phyloP scores from a whole-genome alignment of 768 basidiomycete species.

The Kwoniella europaea region DNA sequence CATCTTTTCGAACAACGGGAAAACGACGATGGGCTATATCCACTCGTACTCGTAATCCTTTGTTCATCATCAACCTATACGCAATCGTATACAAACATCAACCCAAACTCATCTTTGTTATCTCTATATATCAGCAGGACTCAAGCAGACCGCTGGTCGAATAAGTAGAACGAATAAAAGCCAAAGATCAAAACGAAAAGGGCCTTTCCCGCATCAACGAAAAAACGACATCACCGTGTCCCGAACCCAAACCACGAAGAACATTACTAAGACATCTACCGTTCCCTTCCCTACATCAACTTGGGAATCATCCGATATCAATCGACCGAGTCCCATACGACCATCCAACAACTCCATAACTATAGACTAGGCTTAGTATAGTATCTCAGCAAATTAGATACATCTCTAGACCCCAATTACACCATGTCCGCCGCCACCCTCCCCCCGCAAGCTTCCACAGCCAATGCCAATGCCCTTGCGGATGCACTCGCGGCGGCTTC shows the following conservation, averaged over 20 bases:
- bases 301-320: not conserved
- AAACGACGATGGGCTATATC: not conserved
- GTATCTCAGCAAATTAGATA: not conserved
- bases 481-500: constrained; percentile 42
- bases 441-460: constrained; percentile 37
- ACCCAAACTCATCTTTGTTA: not conserved
- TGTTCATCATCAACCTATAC: constrained; percentile 1
- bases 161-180: too few species aligned
- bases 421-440: constrained; percentile 29
- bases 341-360: not conserved
- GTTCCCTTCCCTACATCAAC: not conserved
- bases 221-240: not conserved
- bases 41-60: not conserved
- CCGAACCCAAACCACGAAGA: not conserved
- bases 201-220: not conserved
- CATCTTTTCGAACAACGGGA: not conserved
- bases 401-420: not conserved
- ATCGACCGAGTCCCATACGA: not conserved
- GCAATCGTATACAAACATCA: not conserved
- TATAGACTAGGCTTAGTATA: not conserved
- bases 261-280: not conserved
- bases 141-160: not conserved
- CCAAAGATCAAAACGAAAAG: not conserved
- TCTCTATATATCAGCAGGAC: not conserved
- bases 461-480: constrained; percentile 32